These are phyloP conservation scores for Boletus rubropictus DNA, from an alignment of 768 basidiomycete genomes.

Conservation along the genomic window DNA sequence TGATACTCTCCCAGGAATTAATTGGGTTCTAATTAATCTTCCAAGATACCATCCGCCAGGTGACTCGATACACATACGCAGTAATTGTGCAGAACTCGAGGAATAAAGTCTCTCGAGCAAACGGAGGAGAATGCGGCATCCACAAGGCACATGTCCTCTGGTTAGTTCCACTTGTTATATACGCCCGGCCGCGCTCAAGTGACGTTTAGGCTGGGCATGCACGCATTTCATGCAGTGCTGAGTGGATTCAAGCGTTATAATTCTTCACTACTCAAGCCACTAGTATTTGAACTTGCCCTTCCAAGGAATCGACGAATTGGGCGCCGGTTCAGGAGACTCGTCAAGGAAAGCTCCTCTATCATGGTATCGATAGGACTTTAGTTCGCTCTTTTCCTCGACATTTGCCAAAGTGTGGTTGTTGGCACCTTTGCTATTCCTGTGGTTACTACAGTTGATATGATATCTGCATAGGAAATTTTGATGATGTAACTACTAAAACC, in stretches of 20 bases:
- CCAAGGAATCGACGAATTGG: conserved; percentile 39
- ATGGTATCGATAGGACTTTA: conserved; percentile 23
- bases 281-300: conserved; percentile 47
- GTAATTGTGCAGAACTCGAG: conserved; percentile 44
- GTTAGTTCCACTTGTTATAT: conserved; percentile 36
- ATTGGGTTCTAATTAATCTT: not conserved
- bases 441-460: too few species aligned
- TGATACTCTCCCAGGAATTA: not conserved
- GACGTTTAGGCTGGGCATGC: conserved; percentile 57
- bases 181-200: conserved; percentile 1
- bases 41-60: conserved; percentile 52
- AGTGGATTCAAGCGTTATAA: conserved; percentile 46
- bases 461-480: too few species aligned
- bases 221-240: conserved; percentile 70
- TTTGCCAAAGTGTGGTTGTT: not conserved
- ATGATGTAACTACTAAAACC: too few species aligned
- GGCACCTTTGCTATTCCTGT: too few species aligned
- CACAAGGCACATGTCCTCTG: conserved; percentile 53
- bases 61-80: conserved; percentile 52
- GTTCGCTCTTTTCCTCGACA: not conserved
- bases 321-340: conserved; percentile 42
- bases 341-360: conserved; percentile 29
- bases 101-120: conserved; percentile 35
- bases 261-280: conserved; percentile 38
- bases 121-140: conserved; percentile 39